Base-by-base conservation (phyloP, 208 protist genomes). In the Crithidia acanthocephali region DNA sequence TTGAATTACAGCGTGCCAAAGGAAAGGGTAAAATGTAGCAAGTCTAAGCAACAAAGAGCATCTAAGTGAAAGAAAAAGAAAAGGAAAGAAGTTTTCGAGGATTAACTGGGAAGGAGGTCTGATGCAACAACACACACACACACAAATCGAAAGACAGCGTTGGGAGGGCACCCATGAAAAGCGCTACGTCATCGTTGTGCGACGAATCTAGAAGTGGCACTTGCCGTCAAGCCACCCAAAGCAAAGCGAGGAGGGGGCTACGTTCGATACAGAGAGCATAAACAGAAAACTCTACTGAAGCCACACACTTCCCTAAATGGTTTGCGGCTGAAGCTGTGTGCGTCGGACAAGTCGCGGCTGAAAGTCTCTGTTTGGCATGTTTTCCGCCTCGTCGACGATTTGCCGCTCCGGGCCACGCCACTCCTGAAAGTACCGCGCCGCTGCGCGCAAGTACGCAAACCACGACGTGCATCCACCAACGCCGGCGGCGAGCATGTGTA, bases 381-480 rank as follows among this genome's bases (percentile, higher is more conserved):
- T 72, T 15, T 83, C 63, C 15, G 60, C 57, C 10, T 90, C 76
- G 25, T 84, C 81, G 11, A 48, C 18, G 51, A 93, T 89, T 45
- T 92, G 84, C 32, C 86, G 79, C 76, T 93, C 87, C 22, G 83
- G 74, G 8, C 87, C 87, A 11, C 73, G 77, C 53, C 82, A 85
- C 9, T 68, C 40, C 52, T 96, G 88, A 20, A 91, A 42, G 10
- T 50, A 55, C 1, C 74, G 51, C 20, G 85, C 52, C 0, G 84
- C 62, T 11, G 75, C 28, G 9, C 74, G 70, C 81, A 96, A 85
- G 63, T 94, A 96, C 5, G 63, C 78, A 64, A 96, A 85, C 85
- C 88, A 96, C 15, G 78, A 60, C 7, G 76, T 75, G 65, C 55
- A 74, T 2, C 83, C 68, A 22, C 83, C 87, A 25, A 91, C 52